These are phyloP conservation scores for Scutellaria barbata DNA, from an alignment of 257 asterid species.

Conservation along the genomic window DNA sequence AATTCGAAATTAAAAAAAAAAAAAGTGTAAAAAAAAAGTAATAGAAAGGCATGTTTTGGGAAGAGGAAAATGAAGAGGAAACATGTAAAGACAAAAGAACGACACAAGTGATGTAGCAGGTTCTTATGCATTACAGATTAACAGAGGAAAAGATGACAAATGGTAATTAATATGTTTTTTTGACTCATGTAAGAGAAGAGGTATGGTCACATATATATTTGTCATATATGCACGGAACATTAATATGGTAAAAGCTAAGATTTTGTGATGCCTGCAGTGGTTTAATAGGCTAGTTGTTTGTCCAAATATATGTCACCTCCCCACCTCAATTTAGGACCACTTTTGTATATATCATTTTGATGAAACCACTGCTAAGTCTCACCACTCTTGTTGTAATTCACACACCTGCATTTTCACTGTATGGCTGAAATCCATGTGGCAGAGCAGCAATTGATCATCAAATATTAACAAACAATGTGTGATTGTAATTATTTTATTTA, in stretches of 20 bases:
- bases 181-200: conserved; percentile 11
- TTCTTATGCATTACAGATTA: not conserved
- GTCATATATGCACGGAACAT: conserved; percentile 17
- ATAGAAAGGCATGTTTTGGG: no score
- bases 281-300: conserved; percentile 36
- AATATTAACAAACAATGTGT: no score
- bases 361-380: not conserved
- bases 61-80: no score
- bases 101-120: conserved; percentile 9
- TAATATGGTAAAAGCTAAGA: conserved; percentile 38
- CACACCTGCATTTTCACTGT: not conserved
- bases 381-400: no score
- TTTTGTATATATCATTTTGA: conserved; percentile 30
- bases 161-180: conserved; percentile 26
- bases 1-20: no score
- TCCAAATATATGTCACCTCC: conserved; percentile 44
- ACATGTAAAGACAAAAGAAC: conserved; percentile 1
- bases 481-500: no score
- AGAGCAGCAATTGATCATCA: not conserved
- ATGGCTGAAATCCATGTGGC: not conserved
- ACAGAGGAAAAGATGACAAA: conserved; percentile 31
- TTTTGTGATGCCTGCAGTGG: conserved; percentile 38
- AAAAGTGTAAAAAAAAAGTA: no score
- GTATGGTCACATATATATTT: conserved; percentile 25
- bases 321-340: conserved; percentile 53